Percentiles rank a stretch among this genome's conserved stretches.
These are phyloP conservation scores for Clavulina sp. DNA, from an alignment of 768 basidiomycete genomes.

Conservation along the genomic window DNA sequence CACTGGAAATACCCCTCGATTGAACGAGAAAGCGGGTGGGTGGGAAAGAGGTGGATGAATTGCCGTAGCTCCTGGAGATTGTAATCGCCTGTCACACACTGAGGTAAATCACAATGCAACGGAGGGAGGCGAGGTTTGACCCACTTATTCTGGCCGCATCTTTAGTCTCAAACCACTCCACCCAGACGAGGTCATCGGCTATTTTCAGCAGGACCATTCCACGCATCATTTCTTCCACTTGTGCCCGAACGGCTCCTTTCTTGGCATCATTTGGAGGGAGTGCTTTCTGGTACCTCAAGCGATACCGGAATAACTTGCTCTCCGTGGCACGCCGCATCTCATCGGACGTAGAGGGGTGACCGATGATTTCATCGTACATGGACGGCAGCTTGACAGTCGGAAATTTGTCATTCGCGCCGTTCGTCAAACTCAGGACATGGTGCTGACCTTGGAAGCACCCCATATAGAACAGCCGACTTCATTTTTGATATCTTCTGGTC, in stretches of 20 bases:
- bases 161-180: conserved; percentile 49
- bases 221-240: conserved; percentile 53
- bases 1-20: conserved; percentile 51
- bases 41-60: conserved; percentile 50
- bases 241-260: conserved; percentile 34
- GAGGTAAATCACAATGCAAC: conserved; percentile 1
- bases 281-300: conserved; percentile 41
- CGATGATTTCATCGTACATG: conserved; percentile 63
- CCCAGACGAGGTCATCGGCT: conserved; percentile 73
- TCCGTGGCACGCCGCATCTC: conserved; percentile 65
- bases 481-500: conserved; percentile 37
- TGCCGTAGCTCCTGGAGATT: conserved; percentile 36
- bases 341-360: conserved; percentile 64
- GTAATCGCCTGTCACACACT: conserved; percentile 35
- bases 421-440: background rate
- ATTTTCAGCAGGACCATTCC: conserved; percentile 63
- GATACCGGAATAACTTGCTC: conserved; percentile 50
- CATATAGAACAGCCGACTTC: conserved; percentile 54
- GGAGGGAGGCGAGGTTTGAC: conserved; percentile 13
- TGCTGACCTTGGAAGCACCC: conserved; percentile 37
- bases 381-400: conserved; percentile 61
- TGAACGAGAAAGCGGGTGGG: conserved; percentile 27
- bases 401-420: too few species aligned
- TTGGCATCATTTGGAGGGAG: conserved; percentile 28
- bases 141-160: conserved; percentile 52